Evolutionary conservation across 176 grass and related monocot genomes (phyloP).

Genomic region (Poa annua): DNA sequence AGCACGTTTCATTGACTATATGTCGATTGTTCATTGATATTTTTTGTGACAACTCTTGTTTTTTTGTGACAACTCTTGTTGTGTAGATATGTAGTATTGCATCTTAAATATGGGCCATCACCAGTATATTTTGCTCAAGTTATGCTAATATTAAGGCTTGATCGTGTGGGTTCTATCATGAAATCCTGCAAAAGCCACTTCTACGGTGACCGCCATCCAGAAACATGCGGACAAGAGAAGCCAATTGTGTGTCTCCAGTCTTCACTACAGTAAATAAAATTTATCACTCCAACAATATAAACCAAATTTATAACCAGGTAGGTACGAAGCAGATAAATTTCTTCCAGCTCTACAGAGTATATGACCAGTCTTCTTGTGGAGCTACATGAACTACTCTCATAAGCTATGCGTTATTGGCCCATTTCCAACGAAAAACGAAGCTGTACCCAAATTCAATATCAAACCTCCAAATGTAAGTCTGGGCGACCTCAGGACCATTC

Average conservation of each 20-base stretch:
- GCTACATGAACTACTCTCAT: background rate
- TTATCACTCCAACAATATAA: background rate
- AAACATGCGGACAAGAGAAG: slow-evolving; percentile 18
- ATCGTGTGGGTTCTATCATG: slow-evolving; percentile 16
- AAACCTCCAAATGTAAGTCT: background rate
- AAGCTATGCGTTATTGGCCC: background rate
- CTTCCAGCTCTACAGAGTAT: background rate
- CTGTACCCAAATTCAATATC: slow-evolving; percentile 12
- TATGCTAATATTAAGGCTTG: background rate
- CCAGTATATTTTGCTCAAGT: background rate
- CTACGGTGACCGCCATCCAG: background rate
- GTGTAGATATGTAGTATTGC: slow-evolving; percentile 3
- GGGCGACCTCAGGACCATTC: slow-evolving; percentile 9
- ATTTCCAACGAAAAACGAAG: slow-evolving; percentile 20
- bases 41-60: slow-evolving; percentile 11
- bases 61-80: slow-evolving; percentile 10
- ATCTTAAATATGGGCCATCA: background rate
- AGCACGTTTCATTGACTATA: background rate
- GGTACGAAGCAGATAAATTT: background rate
- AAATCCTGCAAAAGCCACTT: slow-evolving; percentile 27
- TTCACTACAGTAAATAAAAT: slow-evolving; percentile 17
- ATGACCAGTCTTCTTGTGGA: background rate
- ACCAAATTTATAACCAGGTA: background rate
- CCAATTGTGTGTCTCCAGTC: slow-evolving; percentile 16
- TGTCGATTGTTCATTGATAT: background rate